Percentiles rank a stretch among this genome's conserved stretches.
These are phyloP conservation scores for Coleophoma crateriformis DNA, from an alignment of 2,329 filamentous ascomycete genomes.

Conservation along the genomic window DNA sequence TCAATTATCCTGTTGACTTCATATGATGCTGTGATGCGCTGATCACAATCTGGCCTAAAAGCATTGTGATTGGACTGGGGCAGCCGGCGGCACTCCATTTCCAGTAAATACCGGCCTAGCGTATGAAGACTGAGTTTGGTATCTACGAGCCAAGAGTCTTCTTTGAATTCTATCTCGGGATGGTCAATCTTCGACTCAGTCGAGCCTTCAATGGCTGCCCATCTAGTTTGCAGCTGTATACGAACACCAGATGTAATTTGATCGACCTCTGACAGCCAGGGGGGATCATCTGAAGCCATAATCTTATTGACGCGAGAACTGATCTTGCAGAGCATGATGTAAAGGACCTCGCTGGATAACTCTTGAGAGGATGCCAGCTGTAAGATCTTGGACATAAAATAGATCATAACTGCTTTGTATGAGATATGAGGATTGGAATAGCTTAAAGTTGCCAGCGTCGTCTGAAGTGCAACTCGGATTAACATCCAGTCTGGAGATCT, in stretches of 20 bases:
- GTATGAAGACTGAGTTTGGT: slow-evolving; percentile 1
- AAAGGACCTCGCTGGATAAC: slow-evolving; percentile 24
- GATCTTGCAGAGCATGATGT: slow-evolving; percentile 37
- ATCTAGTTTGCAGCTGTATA: not conserved
- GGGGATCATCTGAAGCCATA: not conserved
- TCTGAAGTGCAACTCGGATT: slow-evolving; percentile 43
- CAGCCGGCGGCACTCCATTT: not conserved
- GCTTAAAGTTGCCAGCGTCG: not conserved
- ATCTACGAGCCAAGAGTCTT: too few species aligned
- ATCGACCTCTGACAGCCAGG: slow-evolving; percentile 1
- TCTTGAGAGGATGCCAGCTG: slow-evolving; percentile 8
- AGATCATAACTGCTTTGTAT: slow-evolving; percentile 46
- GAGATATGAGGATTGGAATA: slow-evolving; percentile 1
- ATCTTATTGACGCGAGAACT: slow-evolving; percentile 36
- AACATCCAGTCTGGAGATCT: slow-evolving; percentile 49
- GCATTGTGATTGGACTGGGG: not conserved
- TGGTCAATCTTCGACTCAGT: too few species aligned
- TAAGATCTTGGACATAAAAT: slow-evolving; percentile 33
- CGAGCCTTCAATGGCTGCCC: not conserved
- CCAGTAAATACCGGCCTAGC: not conserved
- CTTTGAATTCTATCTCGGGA: too few species aligned
- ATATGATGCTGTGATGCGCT: not conserved
- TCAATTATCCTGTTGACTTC: too few species aligned
- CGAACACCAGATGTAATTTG: not conserved
- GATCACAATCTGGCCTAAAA: not conserved